phyloP scores from a whole-genome alignment of 202 grass and related monocot species.

The Eragrostis tef region DNA sequence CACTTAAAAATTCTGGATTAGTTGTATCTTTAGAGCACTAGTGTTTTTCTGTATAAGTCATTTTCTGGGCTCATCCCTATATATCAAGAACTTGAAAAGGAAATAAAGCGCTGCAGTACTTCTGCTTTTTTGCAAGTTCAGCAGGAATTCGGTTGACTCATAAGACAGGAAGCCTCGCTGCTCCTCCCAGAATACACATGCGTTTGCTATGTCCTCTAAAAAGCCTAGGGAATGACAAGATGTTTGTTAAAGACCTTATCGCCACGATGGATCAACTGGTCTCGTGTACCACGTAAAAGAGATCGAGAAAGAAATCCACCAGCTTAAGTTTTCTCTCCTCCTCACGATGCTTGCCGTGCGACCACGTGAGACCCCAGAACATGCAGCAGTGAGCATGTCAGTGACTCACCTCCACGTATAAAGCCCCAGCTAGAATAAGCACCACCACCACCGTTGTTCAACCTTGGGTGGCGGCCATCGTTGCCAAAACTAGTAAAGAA shows the following conservation, averaged over 20 bases:
- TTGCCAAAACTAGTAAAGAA: conserved; percentile 37
- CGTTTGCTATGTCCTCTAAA: not conserved
- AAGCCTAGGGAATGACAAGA: conserved; percentile 35
- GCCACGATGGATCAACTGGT: not conserved
- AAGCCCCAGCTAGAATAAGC: not conserved
- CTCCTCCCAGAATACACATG: not conserved
- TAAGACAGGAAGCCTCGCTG: not conserved
- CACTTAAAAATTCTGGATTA: too few relatives aligned
- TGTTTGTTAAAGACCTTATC: conserved; percentile 36
- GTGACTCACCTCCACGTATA: conserved; percentile 54
- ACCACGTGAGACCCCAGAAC: conserved; percentile 43
- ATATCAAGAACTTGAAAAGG: not conserved
- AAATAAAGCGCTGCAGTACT: not conserved
- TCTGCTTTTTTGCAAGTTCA: conserved; percentile 4
- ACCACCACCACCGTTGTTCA: not conserved
- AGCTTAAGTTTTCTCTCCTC: conserved; percentile 3
- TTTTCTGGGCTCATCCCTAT: not conserved
- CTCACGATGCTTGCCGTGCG: not conserved
- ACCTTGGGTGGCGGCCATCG: conserved; percentile 1
- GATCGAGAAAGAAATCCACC: conserved; percentile 31
- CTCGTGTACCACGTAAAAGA: conserved; percentile 12
- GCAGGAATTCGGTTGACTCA: conserved; percentile 3
- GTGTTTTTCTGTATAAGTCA: too few relatives aligned
- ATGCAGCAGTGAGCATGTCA: not conserved
- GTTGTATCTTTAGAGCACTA: too few relatives aligned